These are phyloP conservation scores for Hypoxylon sp. DNA, from an alignment of 2,329 filamentous ascomycete species.

Conservation along the genomic window DNA sequence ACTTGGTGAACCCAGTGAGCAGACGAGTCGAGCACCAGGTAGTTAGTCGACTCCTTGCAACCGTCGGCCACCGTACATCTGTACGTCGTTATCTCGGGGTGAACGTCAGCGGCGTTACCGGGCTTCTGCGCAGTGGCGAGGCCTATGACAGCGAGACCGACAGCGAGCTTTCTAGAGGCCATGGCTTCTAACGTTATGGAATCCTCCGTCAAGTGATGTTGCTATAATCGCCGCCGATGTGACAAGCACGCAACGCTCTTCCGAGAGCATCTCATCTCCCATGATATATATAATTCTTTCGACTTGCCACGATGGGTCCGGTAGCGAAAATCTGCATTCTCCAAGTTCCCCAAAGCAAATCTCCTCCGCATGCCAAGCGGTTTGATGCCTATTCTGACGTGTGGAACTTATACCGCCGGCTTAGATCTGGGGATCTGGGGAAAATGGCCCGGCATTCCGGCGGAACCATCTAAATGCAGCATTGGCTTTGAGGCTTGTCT, in stretches of 20 bases:
- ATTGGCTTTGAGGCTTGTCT: constrained; percentile 25
- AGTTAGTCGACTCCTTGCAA: constrained; percentile 62
- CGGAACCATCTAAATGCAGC: constrained; percentile 24
- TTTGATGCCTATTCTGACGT: constrained; percentile 43
- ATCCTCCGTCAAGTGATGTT: constrained; percentile 5
- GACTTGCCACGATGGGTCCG: constrained; percentile 8
- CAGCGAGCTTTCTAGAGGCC: constrained; percentile 45
- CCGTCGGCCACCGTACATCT: constrained; percentile 64
- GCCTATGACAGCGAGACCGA: constrained; percentile 50
- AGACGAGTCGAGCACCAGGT: constrained; percentile 63
- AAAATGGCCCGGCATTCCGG: constrained; percentile 42
- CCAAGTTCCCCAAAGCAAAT: constrained; percentile 36
- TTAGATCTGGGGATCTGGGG: constrained; percentile 28
- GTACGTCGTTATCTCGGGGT: constrained; percentile 64
- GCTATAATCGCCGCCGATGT: constrained; percentile 10
- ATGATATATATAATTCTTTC: constrained; percentile 24
- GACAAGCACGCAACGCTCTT: constrained; percentile 35
- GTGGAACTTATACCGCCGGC: constrained; percentile 43
- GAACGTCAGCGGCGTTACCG: constrained; percentile 57
- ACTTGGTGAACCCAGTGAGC: constrained; percentile 60
- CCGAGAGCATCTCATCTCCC: constrained; percentile 28
- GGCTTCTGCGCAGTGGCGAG: constrained; percentile 54
- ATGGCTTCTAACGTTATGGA: constrained; percentile 38
- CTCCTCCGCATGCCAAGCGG: constrained; percentile 39
- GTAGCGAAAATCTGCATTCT: constrained; percentile 14